A percentile compares a stretch with the other conserved stretches of the same genome.
Evolutionary conservation across 345 rosid genomes (phyloP).

Genomic region (Theobroma cacao): DNA sequence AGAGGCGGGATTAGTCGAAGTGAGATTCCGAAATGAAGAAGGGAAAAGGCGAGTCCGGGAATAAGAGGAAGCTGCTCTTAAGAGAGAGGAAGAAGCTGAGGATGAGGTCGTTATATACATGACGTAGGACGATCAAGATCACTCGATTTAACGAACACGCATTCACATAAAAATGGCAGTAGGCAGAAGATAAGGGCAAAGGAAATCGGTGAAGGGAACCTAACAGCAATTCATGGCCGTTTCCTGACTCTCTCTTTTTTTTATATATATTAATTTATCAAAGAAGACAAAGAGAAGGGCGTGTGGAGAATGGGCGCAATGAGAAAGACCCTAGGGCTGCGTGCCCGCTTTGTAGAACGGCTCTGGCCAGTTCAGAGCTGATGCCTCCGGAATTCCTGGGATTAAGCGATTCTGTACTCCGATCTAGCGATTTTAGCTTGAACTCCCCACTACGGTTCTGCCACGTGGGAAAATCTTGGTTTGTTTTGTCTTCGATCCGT

Average conservation of each 20-base stretch:
- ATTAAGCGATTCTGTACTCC: not conserved
- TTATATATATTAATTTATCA: not conserved
- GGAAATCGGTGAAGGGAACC: not conserved
- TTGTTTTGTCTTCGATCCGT: not conserved
- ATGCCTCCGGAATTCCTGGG: not conserved
- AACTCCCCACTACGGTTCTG: not conserved
- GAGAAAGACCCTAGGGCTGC: not conserved
- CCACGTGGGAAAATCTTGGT: not conserved
- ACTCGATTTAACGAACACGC: not conserved
- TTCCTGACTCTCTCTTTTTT: not conserved
- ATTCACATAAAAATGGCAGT: slow-evolving; percentile 2
- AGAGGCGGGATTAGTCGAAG: slow-evolving; percentile 6
- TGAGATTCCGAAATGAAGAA: slow-evolving; percentile 24
- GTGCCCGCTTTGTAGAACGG: not conserved
- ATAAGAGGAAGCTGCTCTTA: slow-evolving; percentile 38
- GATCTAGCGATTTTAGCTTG: not conserved
- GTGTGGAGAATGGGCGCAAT: not conserved
- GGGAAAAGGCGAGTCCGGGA: slow-evolving; percentile 46
- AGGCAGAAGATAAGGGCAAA: not conserved
- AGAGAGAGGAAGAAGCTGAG: slow-evolving; percentile 50
- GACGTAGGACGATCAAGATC: slow-evolving; percentile 32
- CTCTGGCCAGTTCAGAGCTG: slow-evolving; percentile 7
- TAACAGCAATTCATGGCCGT: slow-evolving; percentile 9
- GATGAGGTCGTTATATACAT: slow-evolving; percentile 65
- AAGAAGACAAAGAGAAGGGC: not conserved